Evolutionary conservation across 2,329 filamentous ascomycete species (phyloP).

Genomic region (Aspergillus awamori): DNA sequence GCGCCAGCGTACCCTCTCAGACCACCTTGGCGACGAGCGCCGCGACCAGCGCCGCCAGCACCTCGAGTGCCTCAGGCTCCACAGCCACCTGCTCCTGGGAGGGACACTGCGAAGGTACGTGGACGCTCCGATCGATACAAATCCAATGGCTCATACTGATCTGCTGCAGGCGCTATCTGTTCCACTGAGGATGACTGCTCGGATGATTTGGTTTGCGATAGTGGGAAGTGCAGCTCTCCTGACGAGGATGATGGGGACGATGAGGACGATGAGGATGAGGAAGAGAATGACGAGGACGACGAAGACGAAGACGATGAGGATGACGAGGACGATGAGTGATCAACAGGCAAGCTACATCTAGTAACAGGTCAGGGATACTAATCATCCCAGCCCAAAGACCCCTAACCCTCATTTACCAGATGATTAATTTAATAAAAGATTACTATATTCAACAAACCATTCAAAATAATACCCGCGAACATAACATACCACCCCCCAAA

Average conservation of each 20-base stretch:
- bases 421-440: no score
- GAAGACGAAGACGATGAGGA: no score
- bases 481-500: no score
- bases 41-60: constrained; percentile 1
- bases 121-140: constrained; percentile 16
- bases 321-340: no score
- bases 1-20: not conserved
- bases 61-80: constrained; percentile 3
- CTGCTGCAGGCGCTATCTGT: constrained; percentile 19
- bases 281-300: no score
- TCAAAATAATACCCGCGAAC: not conserved
- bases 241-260: no score
- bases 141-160: constrained; percentile 8
- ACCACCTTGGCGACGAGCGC: not conserved
- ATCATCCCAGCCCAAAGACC: no score
- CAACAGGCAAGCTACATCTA: no score
- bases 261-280: no score
- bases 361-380: no score
- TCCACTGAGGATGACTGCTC: constrained; percentile 21
- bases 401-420: no score
- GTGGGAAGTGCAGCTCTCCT: constrained; percentile 10
- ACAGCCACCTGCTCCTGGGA: constrained; percentile 22
- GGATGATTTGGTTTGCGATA: constrained; percentile 14
- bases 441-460: not conserved
- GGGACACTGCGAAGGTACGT: constrained; percentile 27